These are phyloP conservation scores for Xylaria longipes DNA, from an alignment of 495 filamentous ascomycete genomes.

Conservation along the genomic window DNA sequence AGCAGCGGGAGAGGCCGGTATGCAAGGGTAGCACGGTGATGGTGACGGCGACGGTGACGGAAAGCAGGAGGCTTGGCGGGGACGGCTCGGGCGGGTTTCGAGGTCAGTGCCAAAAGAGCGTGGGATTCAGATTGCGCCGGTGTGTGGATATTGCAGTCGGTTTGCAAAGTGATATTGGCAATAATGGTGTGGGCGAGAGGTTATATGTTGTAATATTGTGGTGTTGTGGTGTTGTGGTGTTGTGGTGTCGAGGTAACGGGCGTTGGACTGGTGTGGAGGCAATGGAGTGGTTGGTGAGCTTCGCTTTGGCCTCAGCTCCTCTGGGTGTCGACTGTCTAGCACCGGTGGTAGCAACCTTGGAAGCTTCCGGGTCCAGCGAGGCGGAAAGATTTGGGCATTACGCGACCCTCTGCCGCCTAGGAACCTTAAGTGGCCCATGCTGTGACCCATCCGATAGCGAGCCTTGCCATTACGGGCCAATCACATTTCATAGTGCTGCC, in stretches of 20 bases:
- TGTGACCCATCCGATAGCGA: neutral
- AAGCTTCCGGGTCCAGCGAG: constrained; percentile 30
- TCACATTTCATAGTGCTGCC: neutral
- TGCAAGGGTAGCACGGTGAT: neutral
- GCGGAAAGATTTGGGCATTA: constrained; percentile 38
- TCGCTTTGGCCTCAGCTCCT: constrained; percentile 28
- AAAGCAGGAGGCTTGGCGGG: neutral
- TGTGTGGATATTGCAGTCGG: neutral
- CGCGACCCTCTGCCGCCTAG: constrained; percentile 45
- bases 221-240: neutral
- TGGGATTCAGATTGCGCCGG: neutral
- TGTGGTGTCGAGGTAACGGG: neutral
- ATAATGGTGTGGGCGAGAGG: neutral
- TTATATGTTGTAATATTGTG: neutral
- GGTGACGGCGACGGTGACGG: neutral
- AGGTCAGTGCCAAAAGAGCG: neutral
- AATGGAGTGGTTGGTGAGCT: neutral
- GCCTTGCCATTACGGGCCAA: constrained; percentile 2
- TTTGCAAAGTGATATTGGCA: neutral
- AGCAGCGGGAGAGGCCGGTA: constrained; percentile 6
- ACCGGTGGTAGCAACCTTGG: neutral
- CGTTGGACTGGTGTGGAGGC: constrained; percentile 10
- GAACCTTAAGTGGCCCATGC: constrained; percentile 3
- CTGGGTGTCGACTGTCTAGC: neutral
- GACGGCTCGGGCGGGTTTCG: neutral